Base-by-base conservation (phyloP, 2,329 filamentous ascomycete genomes). In the Pseudogymnoascus sp. region DNA sequence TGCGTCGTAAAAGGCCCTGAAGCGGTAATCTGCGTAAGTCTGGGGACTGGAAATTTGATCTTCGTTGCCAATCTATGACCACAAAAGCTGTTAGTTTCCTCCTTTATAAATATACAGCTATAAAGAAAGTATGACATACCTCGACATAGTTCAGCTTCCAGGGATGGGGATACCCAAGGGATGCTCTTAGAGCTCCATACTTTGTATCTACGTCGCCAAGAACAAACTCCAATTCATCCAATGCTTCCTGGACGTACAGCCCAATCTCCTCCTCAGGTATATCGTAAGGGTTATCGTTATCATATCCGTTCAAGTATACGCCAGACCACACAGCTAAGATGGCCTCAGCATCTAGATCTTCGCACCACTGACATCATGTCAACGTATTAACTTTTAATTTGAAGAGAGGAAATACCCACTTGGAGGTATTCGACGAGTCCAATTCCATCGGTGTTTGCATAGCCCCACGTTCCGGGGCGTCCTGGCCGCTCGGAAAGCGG, bases 211-310 rank as follows among this genome's bases (percentile, higher is more conserved):
- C 65, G 50, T 76, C 72, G 0, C 81, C 80, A 44, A 78, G 75
- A 19, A 83, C 71, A 68, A 83, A 83, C 67, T 84, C 80, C 23
- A 84, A 73, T 67, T 83, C 79, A 65, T 83, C 74, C 38, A 83
- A 68, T 1, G 77, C 79, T 64, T 79, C 77, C 10, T 82, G 71
- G 11, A 83, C 73, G 61, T 78, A 82, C 1, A 75, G 75, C 28
- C 76, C 68, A 4, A 84, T 71, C 7, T 78, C 76, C 4, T 72
- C 69, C 23, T 79, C 74, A 10, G 79, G 67, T 8, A 77, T 76
- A 3, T 75, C 74, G 11, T 77, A 74, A 13, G 50, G 50, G 17
- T 57, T 4, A 26, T 17, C n/a, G 7, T 57, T 57, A 9, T 57
- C n/a, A 19, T 57, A 57, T n/a, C 69, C 69, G 21, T 72, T 72